Base-by-base conservation (phyloP, 768 basidiomycete genomes). In the Russula emetica region DNA sequence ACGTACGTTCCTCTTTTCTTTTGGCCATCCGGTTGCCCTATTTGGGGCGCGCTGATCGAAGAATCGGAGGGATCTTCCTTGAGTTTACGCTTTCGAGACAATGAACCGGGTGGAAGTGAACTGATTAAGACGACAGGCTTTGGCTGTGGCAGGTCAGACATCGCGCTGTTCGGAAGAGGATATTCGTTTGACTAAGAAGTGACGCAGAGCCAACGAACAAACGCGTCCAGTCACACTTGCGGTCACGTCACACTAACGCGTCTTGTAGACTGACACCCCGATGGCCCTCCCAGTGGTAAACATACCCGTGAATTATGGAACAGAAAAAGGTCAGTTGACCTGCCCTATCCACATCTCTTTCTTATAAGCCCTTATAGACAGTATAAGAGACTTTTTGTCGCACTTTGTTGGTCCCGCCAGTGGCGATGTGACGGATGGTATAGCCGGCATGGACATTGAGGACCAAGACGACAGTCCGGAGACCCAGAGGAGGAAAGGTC, bases 381-480 rank as follows among this genome's bases (percentile, higher is more conserved):
- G 78, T 75, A 91, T 94, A 71, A 77, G 77, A 50, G 79, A 78
- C 64, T 92, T 94, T 72, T 72, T 94, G 67, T 83, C 85, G 51
- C 85, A 80, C 51, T 94, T 84, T 77, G 82, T 84, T 69, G 77
- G 78, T 32, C 78, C 78, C 63, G 32, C 81, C 45, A 70, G 83
- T 71, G 85, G 87, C 73, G 90, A 91, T 70, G 75, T 92, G 57
- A 80, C 82, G 50, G 76, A 77, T 54, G 83, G 83, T 66, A 81
- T 94, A 60, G 88, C 86, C 38, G 83, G 84, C 71, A 85, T 94
- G 73, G 83, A 82, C 60, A 81, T 92, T 49, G 79, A 80, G 50
- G 87, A 84, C 52, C 76, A 77, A 62, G 76, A 78, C 22, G 74
- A 78, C 20, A 70, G 61, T 50, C 42, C 58, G n/a, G 55, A 72